Percentiles rank a stretch among this genome's conserved stretches.
Evolutionary conservation across 192 early-diverging fungal genomes (phyloP).

Genomic region (Coemansia sp.): DNA sequence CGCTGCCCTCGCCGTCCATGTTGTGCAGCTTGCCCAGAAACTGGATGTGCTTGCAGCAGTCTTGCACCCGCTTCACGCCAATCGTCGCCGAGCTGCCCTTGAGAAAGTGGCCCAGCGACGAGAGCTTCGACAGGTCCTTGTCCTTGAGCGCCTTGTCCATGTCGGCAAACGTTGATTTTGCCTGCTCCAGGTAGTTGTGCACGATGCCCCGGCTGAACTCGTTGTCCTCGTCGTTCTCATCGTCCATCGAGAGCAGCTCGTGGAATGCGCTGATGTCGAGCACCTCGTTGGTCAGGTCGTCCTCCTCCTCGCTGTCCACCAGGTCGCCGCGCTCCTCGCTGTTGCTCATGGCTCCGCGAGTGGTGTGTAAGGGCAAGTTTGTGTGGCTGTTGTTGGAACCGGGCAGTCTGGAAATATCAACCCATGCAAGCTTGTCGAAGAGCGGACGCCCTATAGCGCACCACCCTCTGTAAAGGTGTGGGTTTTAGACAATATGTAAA

Average conservation of each 20-base stretch:
- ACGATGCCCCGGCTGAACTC: conserved; percentile 71
- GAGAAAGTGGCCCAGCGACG: conserved; percentile 82
- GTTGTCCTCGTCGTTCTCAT: conserved; percentile 84
- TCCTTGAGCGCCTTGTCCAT: conserved; percentile 62
- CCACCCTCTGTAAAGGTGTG: too few relatives aligned
- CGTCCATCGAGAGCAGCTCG: conserved; percentile 89
- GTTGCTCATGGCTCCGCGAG: neutral
- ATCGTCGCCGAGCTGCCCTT: conserved; percentile 88
- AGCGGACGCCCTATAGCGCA: too few relatives aligned
- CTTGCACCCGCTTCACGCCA: conserved; percentile 73
- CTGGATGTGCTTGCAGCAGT: conserved; percentile 86
- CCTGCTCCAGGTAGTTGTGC: conserved; percentile 80
- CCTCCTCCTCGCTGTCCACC: conserved; percentile 14
- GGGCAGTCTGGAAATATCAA: too few relatives aligned
- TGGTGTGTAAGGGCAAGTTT: neutral
- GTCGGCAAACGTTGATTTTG: conserved; percentile 67
- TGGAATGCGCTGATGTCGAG: conserved; percentile 81
- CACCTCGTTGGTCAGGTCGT: conserved; percentile 55
- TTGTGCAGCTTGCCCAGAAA: conserved; percentile 61
- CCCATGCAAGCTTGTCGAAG: too few relatives aligned
- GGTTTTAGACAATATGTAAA: too few relatives aligned
- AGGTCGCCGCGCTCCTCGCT: neutral
- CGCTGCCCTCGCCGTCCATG: conserved; percentile 37
- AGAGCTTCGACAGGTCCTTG: conserved; percentile 66
- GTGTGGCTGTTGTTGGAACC: too few relatives aligned